Evolutionary conservation across 1,284 basidiomycete genomes (phyloP).

Genomic region (Moesziomyces globuligerus): DNA sequence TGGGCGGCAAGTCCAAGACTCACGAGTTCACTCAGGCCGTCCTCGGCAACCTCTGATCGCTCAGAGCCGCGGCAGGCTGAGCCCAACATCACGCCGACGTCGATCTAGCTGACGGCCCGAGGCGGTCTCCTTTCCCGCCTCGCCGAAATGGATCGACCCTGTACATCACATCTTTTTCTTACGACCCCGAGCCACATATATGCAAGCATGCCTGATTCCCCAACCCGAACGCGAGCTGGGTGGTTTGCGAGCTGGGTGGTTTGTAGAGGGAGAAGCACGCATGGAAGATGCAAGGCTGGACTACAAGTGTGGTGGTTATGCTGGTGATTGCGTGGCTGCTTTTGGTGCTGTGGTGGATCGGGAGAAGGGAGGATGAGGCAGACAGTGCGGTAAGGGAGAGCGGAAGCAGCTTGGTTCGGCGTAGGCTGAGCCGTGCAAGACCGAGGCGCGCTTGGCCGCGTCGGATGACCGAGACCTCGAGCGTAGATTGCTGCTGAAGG

Average conservation of each 20-base stretch:
- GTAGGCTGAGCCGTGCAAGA: no score
- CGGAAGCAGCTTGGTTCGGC: slow-evolving; percentile 32
- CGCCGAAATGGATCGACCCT: slow-evolving; percentile 17
- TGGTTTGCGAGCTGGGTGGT: no score
- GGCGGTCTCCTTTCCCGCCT: no score
- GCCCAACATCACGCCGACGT: slow-evolving; percentile 14
- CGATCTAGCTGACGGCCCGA: slow-evolving; percentile 6
- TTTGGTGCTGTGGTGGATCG: not conserved
- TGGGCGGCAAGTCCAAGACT: slow-evolving; percentile 76
- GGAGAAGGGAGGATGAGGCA: slow-evolving; percentile 21
- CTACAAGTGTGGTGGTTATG: no score
- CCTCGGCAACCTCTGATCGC: slow-evolving; percentile 56
- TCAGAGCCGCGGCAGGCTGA: no score
- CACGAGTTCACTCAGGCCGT: slow-evolving; percentile 67
- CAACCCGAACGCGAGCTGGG: not conserved
- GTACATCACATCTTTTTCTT: slow-evolving; percentile 28
- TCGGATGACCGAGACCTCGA: no score
- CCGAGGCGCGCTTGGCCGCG: no score
- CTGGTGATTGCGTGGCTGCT: not conserved
- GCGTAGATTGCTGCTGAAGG: no score
- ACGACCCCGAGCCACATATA: slow-evolving; percentile 17
- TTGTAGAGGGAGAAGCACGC: no score
- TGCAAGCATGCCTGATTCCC: slow-evolving; percentile 45
- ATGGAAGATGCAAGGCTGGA: not conserved
- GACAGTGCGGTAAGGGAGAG: slow-evolving; percentile 21